phyloP scores from a whole-genome alignment of 164 flowering plant species.

The Annona squamosa region DNA sequence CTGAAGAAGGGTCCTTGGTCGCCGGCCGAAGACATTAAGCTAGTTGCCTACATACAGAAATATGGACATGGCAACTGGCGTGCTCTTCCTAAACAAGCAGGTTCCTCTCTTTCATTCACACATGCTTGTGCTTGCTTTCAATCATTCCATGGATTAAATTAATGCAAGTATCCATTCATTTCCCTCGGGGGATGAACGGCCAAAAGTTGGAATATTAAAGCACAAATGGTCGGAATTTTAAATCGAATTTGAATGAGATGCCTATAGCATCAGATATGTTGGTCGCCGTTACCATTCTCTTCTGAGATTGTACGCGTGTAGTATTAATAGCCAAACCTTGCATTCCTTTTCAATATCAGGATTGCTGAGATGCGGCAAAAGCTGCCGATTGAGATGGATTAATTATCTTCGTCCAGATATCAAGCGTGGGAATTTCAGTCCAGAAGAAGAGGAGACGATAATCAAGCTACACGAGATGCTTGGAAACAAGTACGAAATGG shows the following conservation, averaged over 20 bases:
- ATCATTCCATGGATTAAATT: background rate
- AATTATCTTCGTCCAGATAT: slow-evolving; percentile 10
- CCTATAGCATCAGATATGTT: background rate
- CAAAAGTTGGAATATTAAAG: background rate
- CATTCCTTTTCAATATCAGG: background rate
- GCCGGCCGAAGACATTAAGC: slow-evolving; percentile 54
- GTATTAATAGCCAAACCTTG: background rate
- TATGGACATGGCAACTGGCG: slow-evolving; percentile 78
- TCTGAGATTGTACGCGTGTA: background rate
- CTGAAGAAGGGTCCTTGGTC: slow-evolving; percentile 83
- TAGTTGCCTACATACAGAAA: slow-evolving; percentile 47
- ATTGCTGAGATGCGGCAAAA: slow-evolving; percentile 8
- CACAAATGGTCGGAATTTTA: background rate
- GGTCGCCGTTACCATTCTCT: background rate
- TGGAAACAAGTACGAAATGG: slow-evolving; percentile 7
- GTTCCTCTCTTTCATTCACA: slow-evolving; percentile 14
- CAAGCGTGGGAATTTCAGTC: slow-evolving; percentile 11
- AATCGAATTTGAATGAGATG: background rate
- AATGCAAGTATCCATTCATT: background rate
- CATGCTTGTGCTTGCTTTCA: background rate
- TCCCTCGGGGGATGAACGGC: background rate
- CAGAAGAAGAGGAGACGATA: slow-evolving; percentile 10
- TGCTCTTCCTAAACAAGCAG: slow-evolving; percentile 69
- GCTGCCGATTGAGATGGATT: slow-evolving; percentile 13
- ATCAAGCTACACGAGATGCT: slow-evolving; percentile 1